These are phyloP conservation scores for Chalaropsis thielavioides DNA, from an alignment of 2,329 filamentous ascomycete genomes.

Conservation along the genomic window DNA sequence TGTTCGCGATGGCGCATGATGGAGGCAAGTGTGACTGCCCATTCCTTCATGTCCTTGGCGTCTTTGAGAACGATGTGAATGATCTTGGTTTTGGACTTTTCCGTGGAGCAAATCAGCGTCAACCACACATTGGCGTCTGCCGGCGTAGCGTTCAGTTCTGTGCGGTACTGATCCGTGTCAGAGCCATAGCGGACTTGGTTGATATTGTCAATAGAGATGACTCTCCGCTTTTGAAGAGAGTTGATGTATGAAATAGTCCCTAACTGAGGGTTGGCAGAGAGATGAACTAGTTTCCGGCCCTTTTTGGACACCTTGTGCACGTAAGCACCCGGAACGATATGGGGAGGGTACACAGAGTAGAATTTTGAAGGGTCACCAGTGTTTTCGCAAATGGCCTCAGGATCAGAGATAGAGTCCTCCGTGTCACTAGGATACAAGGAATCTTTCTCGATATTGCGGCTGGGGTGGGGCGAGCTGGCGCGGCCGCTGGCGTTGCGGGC, in stretches of 20 bases:
- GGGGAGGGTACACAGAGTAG: conserved; percentile 59
- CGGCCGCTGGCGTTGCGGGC: conserved; percentile 81
- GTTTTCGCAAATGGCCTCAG: conserved; percentile 26
- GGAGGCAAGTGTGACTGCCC: conserved; percentile 71
- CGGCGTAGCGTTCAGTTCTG: conserved; percentile 61
- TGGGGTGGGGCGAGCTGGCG: conserved; percentile 55
- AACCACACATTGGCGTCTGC: conserved; percentile 63
- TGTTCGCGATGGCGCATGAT: conserved; percentile 78
- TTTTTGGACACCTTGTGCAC: conserved; percentile 80
- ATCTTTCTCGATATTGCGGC: conserved; percentile 39
- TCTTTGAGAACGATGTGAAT: conserved; percentile 77
- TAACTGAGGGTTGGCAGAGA: conserved; percentile 64
- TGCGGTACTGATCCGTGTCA: conserved; percentile 77
- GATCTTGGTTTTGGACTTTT: conserved; percentile 63
- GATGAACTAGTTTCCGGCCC: conserved; percentile 53
- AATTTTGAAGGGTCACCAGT: conserved; percentile 21
- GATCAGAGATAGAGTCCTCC: conserved; percentile 35
- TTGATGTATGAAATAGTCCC: conserved; percentile 78
- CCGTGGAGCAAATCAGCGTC: conserved; percentile 66
- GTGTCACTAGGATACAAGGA: conserved; percentile 32
- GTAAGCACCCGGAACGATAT: conserved; percentile 62
- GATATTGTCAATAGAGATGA: conserved; percentile 89
- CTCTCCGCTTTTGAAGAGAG: conserved; percentile 60
- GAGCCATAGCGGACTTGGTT: conserved; percentile 72
- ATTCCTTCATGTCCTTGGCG: conserved; percentile 55